These are phyloP conservation scores for Artemisia tridentata DNA, from an alignment of 129 eudicot genomes.

Conservation along the genomic window DNA sequence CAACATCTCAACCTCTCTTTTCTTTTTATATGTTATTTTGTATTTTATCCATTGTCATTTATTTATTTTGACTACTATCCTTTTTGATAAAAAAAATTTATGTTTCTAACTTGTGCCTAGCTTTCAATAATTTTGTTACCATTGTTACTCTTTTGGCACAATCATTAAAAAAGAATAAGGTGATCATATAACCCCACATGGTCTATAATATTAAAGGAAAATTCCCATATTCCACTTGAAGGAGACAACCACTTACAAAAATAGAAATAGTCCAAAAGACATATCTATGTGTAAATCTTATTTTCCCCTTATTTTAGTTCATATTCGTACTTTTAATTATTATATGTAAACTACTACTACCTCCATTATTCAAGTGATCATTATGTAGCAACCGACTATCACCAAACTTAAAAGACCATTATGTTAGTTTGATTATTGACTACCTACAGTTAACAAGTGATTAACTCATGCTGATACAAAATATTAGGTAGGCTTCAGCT, in stretches of 20 bases:
- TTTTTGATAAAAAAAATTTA: background rate
- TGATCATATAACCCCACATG: slow-evolving; percentile 25
- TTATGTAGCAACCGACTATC: background rate
- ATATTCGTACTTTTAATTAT: background rate
- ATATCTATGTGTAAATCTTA: slow-evolving; percentile 23
- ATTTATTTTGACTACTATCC: background rate
- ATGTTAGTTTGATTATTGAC: no score
- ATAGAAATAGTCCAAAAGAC: slow-evolving; percentile 19
- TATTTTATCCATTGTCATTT: background rate
- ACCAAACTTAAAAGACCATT: no score
- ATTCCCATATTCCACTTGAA: slow-evolving; percentile 17
- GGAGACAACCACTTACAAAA: slow-evolving; percentile 21
- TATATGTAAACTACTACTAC: background rate
- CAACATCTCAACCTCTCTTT: slow-evolving; percentile 23
- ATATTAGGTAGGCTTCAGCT: no score
- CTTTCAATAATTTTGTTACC: background rate
- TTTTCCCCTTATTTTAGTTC: background rate
- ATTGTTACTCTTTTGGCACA: background rate
- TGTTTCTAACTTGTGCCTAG: background rate
- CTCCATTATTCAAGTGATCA: background rate
- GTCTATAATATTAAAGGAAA: slow-evolving; percentile 15
- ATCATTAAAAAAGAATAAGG: background rate
- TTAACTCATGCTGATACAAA: no score
- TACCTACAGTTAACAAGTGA: no score
- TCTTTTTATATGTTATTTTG: background rate